Conservation (phyloP, 352 stramenopile species). For the Phytophthora pseudosyringae region DNA sequence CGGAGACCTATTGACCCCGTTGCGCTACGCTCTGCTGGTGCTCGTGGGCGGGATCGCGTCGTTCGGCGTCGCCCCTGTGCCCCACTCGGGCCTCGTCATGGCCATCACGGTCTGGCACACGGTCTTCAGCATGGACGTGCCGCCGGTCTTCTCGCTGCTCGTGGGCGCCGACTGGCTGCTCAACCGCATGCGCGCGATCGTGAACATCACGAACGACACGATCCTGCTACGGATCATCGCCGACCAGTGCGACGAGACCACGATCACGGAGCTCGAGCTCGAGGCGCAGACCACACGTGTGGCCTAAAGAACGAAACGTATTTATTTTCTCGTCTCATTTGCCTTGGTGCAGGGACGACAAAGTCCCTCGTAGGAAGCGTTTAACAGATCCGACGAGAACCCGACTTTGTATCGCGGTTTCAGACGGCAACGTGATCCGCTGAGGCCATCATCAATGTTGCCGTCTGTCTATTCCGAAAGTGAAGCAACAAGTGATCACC, state of each 20-base stretch:
- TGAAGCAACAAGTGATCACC: no score
- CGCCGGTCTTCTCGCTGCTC: conserved; percentile 65
- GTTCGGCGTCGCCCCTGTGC: conserved; percentile 72
- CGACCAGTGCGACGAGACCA: conserved; percentile 70
- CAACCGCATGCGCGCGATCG: conserved; percentile 70
- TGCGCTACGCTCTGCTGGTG: conserved; percentile 63
- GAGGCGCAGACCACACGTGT: conserved; percentile 26
- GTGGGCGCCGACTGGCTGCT: conserved; percentile 78
- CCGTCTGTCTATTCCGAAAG: no score
- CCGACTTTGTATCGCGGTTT: no score
- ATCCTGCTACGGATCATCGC: conserved; percentile 78
- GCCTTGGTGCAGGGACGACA: no score
- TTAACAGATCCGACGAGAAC: no score
- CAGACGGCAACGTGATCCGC: no score
- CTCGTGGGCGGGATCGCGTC: conserved; percentile 71
- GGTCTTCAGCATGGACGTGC: conserved; percentile 62
- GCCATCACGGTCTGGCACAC: conserved; percentile 82
- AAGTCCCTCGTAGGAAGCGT: no score
- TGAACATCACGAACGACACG: conserved; percentile 86
- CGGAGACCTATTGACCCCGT: conserved; percentile 47
- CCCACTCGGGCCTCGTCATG: conserved; percentile 77
- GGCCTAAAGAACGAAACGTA: conserved; percentile 7
- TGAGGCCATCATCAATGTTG: no score
- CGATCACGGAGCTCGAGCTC: conserved; percentile 30
- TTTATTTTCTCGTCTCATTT: conserved; percentile 10